phyloP scores from a whole-genome alignment of 2,329 filamentous ascomycete genomes.

The Phoma sp. region DNA sequence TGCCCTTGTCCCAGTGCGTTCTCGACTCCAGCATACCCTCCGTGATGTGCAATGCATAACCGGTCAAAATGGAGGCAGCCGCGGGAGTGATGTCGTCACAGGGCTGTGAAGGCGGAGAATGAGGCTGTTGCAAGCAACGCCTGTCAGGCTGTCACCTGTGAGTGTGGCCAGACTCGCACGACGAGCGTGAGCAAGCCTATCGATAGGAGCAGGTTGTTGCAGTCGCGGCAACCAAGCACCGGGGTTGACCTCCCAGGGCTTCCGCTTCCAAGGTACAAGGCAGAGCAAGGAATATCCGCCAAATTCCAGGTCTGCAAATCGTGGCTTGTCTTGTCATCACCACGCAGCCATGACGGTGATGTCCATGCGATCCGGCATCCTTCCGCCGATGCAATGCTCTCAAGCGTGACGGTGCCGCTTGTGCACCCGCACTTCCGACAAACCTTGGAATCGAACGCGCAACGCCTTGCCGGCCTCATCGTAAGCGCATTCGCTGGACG shows the following conservation, averaged over 20 bases:
- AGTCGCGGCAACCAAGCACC: slow-evolving; percentile 10
- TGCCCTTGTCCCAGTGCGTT: slow-evolving; percentile 16
- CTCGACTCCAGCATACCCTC: slow-evolving; percentile 17
- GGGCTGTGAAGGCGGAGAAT: slow-evolving; percentile 11
- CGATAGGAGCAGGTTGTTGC: too few species aligned
- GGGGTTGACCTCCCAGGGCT: slow-evolving; percentile 17
- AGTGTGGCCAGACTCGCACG: slow-evolving; percentile 12
- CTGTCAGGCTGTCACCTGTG: slow-evolving; percentile 10
- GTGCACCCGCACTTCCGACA: slow-evolving; percentile 46
- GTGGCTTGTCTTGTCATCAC: slow-evolving; percentile 33
- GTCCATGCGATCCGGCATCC: slow-evolving; percentile 31
- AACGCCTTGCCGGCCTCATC: slow-evolving; percentile 29
- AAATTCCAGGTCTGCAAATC: slow-evolving; percentile 21
- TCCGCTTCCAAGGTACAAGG: slow-evolving; percentile 18
- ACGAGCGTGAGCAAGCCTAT: slow-evolving; percentile 12
- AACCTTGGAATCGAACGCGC: slow-evolving; percentile 29
- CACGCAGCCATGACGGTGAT: slow-evolving; percentile 40
- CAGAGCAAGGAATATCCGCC: slow-evolving; percentile 24
- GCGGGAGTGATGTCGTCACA: slow-evolving; percentile 20
- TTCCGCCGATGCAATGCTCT: slow-evolving; percentile 37
- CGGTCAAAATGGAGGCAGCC: slow-evolving; percentile 11
- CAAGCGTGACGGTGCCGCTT: slow-evolving; percentile 38
- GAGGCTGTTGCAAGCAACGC: slow-evolving; percentile 14
- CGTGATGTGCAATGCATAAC: slow-evolving; percentile 20
- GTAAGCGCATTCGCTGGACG: slow-evolving; percentile 25